Conservation (phyloP, 345 rosid species). For the Hypericum androsaemum region DNA sequence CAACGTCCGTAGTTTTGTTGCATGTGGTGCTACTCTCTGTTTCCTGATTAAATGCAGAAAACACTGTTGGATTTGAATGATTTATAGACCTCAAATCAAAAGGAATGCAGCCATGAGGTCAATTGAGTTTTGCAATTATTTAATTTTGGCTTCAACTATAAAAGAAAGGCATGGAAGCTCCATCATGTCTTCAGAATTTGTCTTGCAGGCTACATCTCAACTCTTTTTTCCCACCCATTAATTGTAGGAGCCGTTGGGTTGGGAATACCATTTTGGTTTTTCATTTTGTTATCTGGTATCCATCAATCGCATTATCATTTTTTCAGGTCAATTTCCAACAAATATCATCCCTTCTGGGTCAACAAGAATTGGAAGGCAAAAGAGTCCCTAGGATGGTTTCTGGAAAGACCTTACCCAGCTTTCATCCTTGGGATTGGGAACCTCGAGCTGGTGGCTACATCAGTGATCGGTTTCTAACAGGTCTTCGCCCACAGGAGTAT, state of each 20-base stretch:
- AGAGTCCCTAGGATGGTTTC: conserved; percentile 98
- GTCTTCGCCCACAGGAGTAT: conserved; percentile 99
- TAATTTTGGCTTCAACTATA: too few relatives aligned
- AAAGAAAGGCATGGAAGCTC: too few relatives aligned
- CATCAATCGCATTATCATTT: conserved; percentile 14
- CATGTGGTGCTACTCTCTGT: too few relatives aligned
- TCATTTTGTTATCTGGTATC: not conserved
- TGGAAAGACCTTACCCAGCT: conserved; percentile 94
- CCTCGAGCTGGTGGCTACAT: conserved; percentile 97
- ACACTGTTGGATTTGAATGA: too few relatives aligned
- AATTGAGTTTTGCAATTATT: too few relatives aligned
- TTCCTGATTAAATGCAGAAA: too few relatives aligned
- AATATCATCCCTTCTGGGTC: conserved; percentile 91
- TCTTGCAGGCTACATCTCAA: too few relatives aligned
- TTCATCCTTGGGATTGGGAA: conserved; percentile 96
- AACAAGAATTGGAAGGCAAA: conserved; percentile 97
- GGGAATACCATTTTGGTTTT: not conserved
- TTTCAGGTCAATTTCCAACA: conserved; percentile 96
- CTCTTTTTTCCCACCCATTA: too few relatives aligned
- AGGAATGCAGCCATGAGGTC: too few relatives aligned
- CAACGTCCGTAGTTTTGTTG: too few relatives aligned
- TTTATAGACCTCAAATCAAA: too few relatives aligned
- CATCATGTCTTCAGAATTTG: too few relatives aligned
- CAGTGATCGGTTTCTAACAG: conserved; percentile 88
- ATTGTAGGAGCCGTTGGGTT: not conserved